phyloP scores from a whole-genome alignment of 2,329 filamentous ascomycete species.

The Moelleriella libera region DNA sequence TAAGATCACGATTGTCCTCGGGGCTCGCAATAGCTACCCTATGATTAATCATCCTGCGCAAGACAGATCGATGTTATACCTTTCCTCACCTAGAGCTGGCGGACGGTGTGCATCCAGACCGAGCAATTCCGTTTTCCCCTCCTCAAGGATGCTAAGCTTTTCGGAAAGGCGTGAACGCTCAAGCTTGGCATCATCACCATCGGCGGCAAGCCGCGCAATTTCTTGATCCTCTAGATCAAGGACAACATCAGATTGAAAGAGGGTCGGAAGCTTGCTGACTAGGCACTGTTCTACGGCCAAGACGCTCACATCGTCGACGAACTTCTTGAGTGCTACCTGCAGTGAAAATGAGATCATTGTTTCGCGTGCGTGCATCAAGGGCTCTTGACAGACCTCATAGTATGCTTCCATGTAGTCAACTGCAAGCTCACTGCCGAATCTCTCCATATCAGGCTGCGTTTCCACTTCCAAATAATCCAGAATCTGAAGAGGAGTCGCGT shows the following conservation, averaged over 20 bases:
- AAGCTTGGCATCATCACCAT: background rate
- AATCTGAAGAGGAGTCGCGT: background rate
- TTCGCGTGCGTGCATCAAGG: background rate
- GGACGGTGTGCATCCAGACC: too few relatives aligned
- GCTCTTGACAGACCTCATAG: constrained; percentile 18
- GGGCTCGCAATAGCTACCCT: too few relatives aligned
- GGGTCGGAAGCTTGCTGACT: constrained; percentile 6
- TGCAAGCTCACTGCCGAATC: constrained; percentile 2
- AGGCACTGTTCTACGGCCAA: constrained; percentile 11
- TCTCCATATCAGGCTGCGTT: constrained; percentile 1
- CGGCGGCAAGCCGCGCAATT: background rate
- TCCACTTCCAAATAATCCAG: background rate
- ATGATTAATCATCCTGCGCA: too few relatives aligned
- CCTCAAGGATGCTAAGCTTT: constrained; percentile 3
- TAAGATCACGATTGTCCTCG: too few relatives aligned
- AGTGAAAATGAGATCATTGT: background rate
- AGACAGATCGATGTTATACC: too few relatives aligned
- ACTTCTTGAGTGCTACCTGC: constrained; percentile 9
- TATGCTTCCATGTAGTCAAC: constrained; percentile 24
- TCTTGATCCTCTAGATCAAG: constrained; percentile 7
- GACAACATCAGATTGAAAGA: constrained; percentile 8
- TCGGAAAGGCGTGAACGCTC: constrained; percentile 1
- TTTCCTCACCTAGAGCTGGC: too few relatives aligned
- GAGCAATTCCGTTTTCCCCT: too few relatives aligned
- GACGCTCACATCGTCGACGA: constrained; percentile 11